Conservation (phyloP, 257 asterid species). For the Lavandula angustifolia region DNA sequence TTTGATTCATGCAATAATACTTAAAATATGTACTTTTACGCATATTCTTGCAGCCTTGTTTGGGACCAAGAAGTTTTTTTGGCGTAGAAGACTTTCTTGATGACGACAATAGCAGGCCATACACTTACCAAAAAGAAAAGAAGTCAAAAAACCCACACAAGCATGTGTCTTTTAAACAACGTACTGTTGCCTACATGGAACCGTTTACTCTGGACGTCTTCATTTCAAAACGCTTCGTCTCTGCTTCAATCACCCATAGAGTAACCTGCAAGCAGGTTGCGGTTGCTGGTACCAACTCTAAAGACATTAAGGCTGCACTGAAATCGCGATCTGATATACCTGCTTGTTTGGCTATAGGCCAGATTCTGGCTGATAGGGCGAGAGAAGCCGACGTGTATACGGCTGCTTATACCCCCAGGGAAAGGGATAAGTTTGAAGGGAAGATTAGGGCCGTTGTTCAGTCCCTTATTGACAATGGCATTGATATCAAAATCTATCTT, state of each 20-base stretch:
- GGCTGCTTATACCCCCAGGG: conserved; percentile 84
- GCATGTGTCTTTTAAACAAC: conserved; percentile 86
- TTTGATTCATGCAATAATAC: no score
- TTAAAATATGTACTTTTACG: no score
- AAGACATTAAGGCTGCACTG: conserved; percentile 87
- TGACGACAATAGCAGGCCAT: conserved; percentile 86
- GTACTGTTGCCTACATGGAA: conserved; percentile 86
- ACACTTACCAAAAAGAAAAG: conserved; percentile 81
- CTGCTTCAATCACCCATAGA: conserved; percentile 92
- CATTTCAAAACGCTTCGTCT: conserved; percentile 84
- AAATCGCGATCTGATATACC: conserved; percentile 87
- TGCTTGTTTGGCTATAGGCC: conserved; percentile 80
- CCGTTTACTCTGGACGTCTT: conserved; percentile 91
- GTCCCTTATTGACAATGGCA: conserved; percentile 90
- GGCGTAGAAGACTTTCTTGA: conserved; percentile 93
- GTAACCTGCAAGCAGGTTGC: conserved; percentile 97
- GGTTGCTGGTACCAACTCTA: conserved; percentile 94
- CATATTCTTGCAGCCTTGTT: conserved; percentile 48
- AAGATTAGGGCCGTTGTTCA: conserved; percentile 92
- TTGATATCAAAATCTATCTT: conserved; percentile 82
- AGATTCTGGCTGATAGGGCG: conserved; percentile 74
- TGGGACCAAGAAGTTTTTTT: conserved; percentile 88
- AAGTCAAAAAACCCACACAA: conserved; percentile 74
- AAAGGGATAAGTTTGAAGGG: conserved; percentile 94
- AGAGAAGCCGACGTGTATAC: conserved; percentile 94